Base-by-base conservation (phyloP, 2,329 filamentous ascomycete species). In the Penicillium occitanis region DNA sequence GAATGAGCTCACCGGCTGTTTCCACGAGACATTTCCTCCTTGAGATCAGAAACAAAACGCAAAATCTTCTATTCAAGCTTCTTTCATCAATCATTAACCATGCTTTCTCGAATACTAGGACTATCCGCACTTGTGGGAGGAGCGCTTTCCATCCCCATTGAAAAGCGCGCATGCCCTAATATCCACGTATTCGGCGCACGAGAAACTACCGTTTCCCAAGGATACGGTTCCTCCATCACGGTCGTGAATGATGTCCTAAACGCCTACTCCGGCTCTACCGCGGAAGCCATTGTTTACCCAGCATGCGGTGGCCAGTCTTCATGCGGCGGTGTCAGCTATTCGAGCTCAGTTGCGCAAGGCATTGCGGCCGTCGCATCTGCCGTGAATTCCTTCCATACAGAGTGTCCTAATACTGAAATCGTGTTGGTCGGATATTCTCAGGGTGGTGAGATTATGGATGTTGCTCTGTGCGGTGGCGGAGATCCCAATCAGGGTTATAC, bases 391-490 rank as follows among this genome's bases (percentile, higher is more conserved):
- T 87, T 86, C 73, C 84, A 88, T 71, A 74, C 80, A 33, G 78
- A 80, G 71, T 89, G 87, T 71, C 87, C 87, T 10, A 76, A 75
- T 71, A 85, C 86, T 5, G 77, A 87, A 72, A 78, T 89, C 40
- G 85, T 89, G 5, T 76, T 89, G 37, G 84, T 89, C 44, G 87
- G 87, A 42, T 89, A 89, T 74, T 88, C 85, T 7, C 86, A 88
- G 83, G 87, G 87, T 55, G 86, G 83, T 50, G 85, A 89, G 76
- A 88, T 89, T 70, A 84, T 87, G 74, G 86, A 89, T 69, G 85
- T 87, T 69, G 86, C 86, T 6, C 76, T 88, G 48, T 88, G 86
- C 70, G 86, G 87, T 14, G 87, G 86, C 33, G 80, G 81, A 5
- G 84, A 84, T 66, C 73, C 76, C 4, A 83, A 82, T 62, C 72